These are phyloP conservation scores for Dryas integrifolia DNA, from an alignment of 331 rosid species.

Conservation along the genomic window DNA sequence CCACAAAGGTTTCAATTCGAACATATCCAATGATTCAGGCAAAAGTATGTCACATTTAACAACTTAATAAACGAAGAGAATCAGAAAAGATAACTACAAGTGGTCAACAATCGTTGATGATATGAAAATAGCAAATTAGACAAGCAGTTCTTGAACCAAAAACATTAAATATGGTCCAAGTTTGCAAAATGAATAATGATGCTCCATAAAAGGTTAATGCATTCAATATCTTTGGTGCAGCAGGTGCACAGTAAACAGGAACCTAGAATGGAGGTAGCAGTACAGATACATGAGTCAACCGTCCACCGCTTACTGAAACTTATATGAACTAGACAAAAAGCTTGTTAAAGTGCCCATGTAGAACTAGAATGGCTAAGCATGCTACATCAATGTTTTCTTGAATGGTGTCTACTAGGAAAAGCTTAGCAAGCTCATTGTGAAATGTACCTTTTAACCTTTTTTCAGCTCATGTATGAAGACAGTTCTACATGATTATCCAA, in stretches of 20 bases:
- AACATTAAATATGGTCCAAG: not conserved
- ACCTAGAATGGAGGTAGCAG: not conserved
- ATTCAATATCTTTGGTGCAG: not conserved
- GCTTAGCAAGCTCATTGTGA: not conserved
- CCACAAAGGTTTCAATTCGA: slow-evolving; percentile 12
- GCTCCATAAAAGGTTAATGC: not conserved
- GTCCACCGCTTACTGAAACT: not conserved
- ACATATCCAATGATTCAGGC: slow-evolving; percentile 10
- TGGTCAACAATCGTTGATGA: not conserved
- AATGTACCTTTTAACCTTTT: not conserved
- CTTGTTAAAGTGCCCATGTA: not conserved
- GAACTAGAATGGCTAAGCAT: not conserved
- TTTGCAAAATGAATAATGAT: not conserved
- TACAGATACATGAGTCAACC: slow-evolving; percentile 5
- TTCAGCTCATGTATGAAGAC: not conserved
- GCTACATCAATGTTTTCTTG: slow-evolving; percentile 4
- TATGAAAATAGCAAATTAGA: not conserved
- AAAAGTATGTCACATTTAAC: not conserved
- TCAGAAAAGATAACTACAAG: not conserved
- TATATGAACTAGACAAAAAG: not conserved
- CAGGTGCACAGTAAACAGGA: not conserved
- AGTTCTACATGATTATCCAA: not conserved
- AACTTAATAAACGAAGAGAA: not conserved
- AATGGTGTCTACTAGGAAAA: not conserved
- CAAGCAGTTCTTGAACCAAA: not conserved